Conservation (phyloP, 2,329 filamentous ascomycete genomes). For the Colletotrichum acutatum region DNA sequence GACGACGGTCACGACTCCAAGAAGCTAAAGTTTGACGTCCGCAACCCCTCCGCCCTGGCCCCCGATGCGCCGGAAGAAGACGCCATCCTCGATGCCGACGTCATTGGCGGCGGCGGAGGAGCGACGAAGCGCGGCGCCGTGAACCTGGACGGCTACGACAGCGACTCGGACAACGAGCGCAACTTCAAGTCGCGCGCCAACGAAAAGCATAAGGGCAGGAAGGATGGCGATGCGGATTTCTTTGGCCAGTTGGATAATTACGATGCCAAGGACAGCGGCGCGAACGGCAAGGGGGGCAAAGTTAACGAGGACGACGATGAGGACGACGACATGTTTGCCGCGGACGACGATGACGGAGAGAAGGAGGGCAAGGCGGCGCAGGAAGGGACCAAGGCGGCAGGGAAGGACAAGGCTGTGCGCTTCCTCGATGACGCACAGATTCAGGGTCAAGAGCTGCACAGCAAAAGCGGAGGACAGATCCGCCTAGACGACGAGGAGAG, state of each 20-base stretch:
- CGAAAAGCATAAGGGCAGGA: constrained; percentile 58
- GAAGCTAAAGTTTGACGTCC: constrained; percentile 91
- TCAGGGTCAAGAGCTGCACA: constrained; percentile 80
- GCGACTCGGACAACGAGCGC: constrained; percentile 86
- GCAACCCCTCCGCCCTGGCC: constrained; percentile 92
- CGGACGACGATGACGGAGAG: constrained; percentile 60
- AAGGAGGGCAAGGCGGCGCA: constrained; percentile 40
- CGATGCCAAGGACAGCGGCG: constrained; percentile 55
- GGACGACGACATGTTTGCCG: constrained; percentile 84
- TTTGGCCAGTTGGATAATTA: constrained; percentile 67
- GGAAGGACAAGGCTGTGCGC: constrained; percentile 71
- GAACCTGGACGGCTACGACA: constrained; percentile 97
- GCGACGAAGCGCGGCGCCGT: constrained; percentile 92
- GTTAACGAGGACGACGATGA: constrained; percentile 51
- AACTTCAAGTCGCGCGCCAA: constrained; percentile 83
- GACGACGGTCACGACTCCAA: constrained; percentile 66
- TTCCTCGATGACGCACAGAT: constrained; percentile 74
- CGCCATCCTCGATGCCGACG: constrained; percentile 86
- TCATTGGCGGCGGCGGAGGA: constrained; percentile 82
- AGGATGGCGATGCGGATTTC: constrained; percentile 58
- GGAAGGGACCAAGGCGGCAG: constrained; percentile 37
- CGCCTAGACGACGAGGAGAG: constrained; percentile 66
- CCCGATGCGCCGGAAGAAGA: constrained; percentile 81
- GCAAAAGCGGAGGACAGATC: constrained; percentile 80
- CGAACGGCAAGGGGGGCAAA: constrained; percentile 44